Base-by-base conservation (phyloP, 352 stramenopile genomes). In the Pythium scleroteichum region DNA sequence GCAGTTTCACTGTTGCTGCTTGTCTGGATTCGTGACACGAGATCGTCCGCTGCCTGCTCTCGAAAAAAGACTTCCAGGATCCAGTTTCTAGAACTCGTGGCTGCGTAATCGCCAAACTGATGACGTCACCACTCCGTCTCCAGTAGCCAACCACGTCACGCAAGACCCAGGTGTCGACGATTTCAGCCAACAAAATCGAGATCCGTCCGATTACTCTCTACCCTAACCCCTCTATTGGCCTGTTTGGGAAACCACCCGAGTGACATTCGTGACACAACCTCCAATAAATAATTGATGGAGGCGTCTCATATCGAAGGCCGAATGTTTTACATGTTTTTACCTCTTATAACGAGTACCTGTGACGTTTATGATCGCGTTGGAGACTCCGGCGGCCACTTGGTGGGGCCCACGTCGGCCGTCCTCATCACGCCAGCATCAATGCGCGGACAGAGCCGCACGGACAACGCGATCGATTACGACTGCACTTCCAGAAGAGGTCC, bases 391-490 rank as follows among this genome's bases (percentile, higher is more conserved):
- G 27, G 47, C 47, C 38, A 44, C 45, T 35, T 9, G 2, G 17
- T 23, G 38, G 20, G 53, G 41, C 29, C 53, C 29, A 35, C 52
- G 12, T 20, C n/a, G 17, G 14, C 32, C 33, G 10, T 40, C n/a
- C 53, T 61, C 24, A 46, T 61, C 53, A 61, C 53, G 53, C 5
- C 53, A 40, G 52, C 52, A 59, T 59, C 52, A 24, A 8, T 39
- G n/a, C 14, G n/a, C 27, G 26, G 48, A 50, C 39, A 1, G 20
- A 39, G 35, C 27, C 33, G 35, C 20, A 62, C 44, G 54, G 54
- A n/a, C n/a, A 49, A 49, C 38, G 48, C 24, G 23, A 8, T 39
- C 26, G 19, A 60, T 52, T 52, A 50, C 42, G 42, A 54, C 29
- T 52, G 41, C 53, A 44, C 53, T 41, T 40, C 17, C 17, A 22